Conservation (phyloP, 75 land plant genomes). For the Picea glauca region DNA sequence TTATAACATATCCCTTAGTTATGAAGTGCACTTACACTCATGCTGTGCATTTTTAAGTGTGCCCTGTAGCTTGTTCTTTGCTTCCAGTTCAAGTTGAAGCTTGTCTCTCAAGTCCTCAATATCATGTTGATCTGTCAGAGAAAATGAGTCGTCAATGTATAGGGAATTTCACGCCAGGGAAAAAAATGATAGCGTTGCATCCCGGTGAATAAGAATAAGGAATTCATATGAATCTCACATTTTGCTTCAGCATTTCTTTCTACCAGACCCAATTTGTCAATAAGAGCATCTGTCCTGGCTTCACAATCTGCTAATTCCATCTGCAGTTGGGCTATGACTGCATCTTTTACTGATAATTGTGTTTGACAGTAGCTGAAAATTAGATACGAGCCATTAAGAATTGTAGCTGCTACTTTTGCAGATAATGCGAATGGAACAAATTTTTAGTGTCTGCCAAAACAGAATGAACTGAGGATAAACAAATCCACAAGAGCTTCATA, state of each 20-base stretch:
- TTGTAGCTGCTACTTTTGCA: not conserved
- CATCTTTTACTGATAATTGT: slow-evolving; percentile 27
- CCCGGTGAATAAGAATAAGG: not conserved
- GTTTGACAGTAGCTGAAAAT: not conserved
- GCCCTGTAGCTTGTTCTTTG: slow-evolving; percentile 35
- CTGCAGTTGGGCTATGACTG: slow-evolving; percentile 20
- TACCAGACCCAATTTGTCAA: slow-evolving; percentile 18
- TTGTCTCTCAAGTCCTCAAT: slow-evolving; percentile 43
- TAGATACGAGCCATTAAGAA: not conserved
- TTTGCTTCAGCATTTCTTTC: slow-evolving; percentile 21
- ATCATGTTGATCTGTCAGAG: slow-evolving; percentile 32
- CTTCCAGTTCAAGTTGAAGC: slow-evolving; percentile 36
- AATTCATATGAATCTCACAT: slow-evolving; percentile 24
- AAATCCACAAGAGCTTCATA: not conserved
- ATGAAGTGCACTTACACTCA: slow-evolving; percentile 31
- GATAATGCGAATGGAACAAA: not conserved
- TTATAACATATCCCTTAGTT: not conserved
- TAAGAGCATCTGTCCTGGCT: slow-evolving; percentile 22
- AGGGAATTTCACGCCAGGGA: not conserved
- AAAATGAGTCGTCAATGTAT: not conserved
- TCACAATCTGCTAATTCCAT: slow-evolving; percentile 29
- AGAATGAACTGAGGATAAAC: not conserved
- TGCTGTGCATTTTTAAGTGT: slow-evolving; percentile 36
- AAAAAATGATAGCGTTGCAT: not conserved
- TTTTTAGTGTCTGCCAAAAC: not conserved